Percentiles rank a stretch among this genome's conserved stretches.
phyloP scores from a whole-genome alignment of 1,284 basidiomycete genomes.

The Xanthoconium separans region DNA sequence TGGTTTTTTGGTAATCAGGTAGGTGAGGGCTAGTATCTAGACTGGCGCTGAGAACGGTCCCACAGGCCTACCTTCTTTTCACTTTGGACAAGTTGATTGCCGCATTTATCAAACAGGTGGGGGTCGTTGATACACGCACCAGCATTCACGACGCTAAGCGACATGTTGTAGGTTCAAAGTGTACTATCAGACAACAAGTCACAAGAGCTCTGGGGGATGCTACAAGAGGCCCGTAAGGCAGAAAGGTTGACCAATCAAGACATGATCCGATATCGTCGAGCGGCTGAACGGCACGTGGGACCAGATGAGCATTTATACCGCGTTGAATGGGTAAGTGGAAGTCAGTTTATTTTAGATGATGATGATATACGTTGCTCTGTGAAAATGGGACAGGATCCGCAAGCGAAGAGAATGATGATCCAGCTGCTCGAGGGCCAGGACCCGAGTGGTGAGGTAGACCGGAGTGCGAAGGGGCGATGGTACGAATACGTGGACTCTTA shows the following conservation, averaged over 20 bases:
- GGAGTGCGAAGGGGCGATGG: conserved; percentile 60
- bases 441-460: conserved; percentile 63
- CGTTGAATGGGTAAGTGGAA: conserved; percentile 76
- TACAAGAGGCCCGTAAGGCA: conserved; percentile 53
- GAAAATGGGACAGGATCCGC: conserved; percentile 50
- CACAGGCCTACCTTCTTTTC: conserved; percentile 82
- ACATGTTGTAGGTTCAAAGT: conserved; percentile 69
- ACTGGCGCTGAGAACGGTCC: conserved; percentile 20
- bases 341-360: conserved; percentile 1
- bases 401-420: conserved; percentile 64
- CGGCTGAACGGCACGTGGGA: conserved; percentile 84
- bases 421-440: conserved; percentile 82
- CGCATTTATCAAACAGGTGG: conserved; percentile 85
- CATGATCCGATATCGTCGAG: conserved; percentile 87
- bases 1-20: conserved; percentile 97
- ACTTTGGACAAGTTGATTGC: conserved; percentile 91
- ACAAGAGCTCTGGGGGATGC: conserved; percentile 67
- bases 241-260: conserved; percentile 67
- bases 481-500: conserved; percentile 87
- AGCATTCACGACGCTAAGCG: conserved; percentile 10
- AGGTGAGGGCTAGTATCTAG: conserved; percentile 28
- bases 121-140: neutral
- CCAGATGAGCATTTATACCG: conserved; percentile 91
- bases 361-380: conserved; percentile 13
- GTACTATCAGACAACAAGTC: conserved; percentile 74